Conservation (phyloP, 345 rosid genomes). For the Populus tremula region DNA sequence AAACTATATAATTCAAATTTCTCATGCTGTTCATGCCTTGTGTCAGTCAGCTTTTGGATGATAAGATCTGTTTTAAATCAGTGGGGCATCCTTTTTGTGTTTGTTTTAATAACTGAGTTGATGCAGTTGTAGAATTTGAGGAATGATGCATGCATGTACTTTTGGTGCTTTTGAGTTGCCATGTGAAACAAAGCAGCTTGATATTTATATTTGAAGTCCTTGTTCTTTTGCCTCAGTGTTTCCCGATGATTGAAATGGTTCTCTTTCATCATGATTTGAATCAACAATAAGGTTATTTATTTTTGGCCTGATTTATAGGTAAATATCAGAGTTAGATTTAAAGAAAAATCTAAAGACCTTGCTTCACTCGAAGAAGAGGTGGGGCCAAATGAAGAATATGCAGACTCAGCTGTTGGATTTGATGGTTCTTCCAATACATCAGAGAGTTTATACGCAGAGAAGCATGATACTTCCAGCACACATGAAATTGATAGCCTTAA, state of each 20-base stretch:
- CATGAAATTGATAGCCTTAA: constrained; percentile 76
- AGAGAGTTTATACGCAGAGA: constrained; percentile 75
- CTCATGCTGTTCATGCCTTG: not conserved
- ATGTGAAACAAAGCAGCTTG: not conserved
- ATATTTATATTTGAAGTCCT: not conserved
- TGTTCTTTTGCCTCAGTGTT: not conserved
- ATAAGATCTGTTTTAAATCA: not conserved
- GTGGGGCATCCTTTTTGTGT: not conserved
- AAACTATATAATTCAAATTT: not conserved
- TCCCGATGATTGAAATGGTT: not conserved
- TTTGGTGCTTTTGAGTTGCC: not conserved
- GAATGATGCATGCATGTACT: not conserved
- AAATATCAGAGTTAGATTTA: constrained; percentile 53
- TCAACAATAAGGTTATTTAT: not conserved
- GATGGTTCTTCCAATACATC: constrained; percentile 93
- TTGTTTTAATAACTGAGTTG: not conserved
- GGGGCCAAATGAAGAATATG: constrained; percentile 47
- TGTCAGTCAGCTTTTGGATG: not conserved
- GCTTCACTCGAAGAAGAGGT: constrained; percentile 45
- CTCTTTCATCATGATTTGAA: not conserved
- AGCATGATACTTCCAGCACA: constrained; percentile 68
- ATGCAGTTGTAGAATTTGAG: not conserved
- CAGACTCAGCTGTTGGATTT: constrained; percentile 63
- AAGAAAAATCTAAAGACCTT: constrained; percentile 52
- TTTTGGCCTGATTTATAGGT: constrained; percentile 40